Evolutionary conservation across 169 alveolate species (phyloP).

Genomic region (Cryptosporidium ubiquitum): DNA sequence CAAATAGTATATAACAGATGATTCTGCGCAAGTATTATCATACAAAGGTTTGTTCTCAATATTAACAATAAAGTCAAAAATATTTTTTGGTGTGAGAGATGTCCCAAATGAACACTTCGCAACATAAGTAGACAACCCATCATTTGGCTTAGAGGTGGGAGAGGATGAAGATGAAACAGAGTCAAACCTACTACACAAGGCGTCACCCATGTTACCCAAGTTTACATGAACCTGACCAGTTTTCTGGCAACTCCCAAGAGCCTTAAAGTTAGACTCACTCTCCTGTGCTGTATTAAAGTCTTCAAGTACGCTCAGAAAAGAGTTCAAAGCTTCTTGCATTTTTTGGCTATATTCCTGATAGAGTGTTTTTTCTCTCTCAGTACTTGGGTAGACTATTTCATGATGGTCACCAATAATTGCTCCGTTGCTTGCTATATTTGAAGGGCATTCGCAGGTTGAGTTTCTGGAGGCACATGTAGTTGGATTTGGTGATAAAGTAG

Average conservation of each 20-base stretch:
- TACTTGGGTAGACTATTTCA: background rate
- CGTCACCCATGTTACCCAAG: constrained; percentile 51
- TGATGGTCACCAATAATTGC: constrained; percentile 24
- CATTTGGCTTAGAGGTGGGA: background rate
- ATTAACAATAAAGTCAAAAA: constrained; percentile 36
- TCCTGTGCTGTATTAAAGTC: constrained; percentile 22
- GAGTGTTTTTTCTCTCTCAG: constrained; percentile 1
- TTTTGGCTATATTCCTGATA: constrained; percentile 7
- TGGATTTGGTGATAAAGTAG: background rate
- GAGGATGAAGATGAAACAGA: background rate
- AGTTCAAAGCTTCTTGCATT: constrained; percentile 4
- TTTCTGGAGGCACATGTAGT: constrained; percentile 6
- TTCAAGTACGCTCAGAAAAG: constrained; percentile 2
- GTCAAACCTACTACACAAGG: constrained; percentile 43
- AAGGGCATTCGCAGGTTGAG: background rate
- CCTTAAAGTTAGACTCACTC: constrained; percentile 3
- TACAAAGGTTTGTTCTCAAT: constrained; percentile 54
- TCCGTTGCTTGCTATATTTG: constrained; percentile 11
- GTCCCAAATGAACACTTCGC: constrained; percentile 48
- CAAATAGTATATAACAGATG: constrained; percentile 14
- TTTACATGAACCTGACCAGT: constrained; percentile 3
- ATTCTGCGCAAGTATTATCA: constrained; percentile 49
- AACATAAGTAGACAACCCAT: constrained; percentile 33
- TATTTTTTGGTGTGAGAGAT: constrained; percentile 19
- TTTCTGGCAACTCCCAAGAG: constrained; percentile 14